Evolutionary conservation across 2,329 filamentous ascomycete species (phyloP).

Genomic region (Pyrenophora tritici-repentis): DNA sequence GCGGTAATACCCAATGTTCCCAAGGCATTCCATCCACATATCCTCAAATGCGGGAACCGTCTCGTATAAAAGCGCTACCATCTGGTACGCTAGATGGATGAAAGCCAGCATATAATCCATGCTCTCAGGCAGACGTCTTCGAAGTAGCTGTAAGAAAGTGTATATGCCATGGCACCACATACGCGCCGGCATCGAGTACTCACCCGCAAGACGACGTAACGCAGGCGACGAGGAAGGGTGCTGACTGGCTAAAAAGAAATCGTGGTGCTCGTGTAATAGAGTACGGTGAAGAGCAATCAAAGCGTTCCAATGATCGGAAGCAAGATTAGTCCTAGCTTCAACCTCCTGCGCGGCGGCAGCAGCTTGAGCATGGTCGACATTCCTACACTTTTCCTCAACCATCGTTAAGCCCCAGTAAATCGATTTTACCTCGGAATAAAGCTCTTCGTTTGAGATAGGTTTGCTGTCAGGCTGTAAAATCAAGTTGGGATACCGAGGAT

Average conservation of each 20-base stretch:
- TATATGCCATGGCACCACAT: constrained; percentile 97
- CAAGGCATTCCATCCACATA: constrained; percentile 92
- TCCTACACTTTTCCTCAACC: constrained; percentile 86
- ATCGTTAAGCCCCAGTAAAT: constrained; percentile 84
- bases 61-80: constrained; percentile 86
- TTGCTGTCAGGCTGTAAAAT: constrained; percentile 66
- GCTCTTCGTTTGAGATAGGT: constrained; percentile 75
- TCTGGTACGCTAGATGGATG: constrained; percentile 85
- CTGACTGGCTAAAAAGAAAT: constrained; percentile 78
- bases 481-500: constrained; percentile 48
- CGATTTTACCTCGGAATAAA: constrained; percentile 79
- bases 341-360: constrained; percentile 55
- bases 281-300: constrained; percentile 82
- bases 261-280: constrained; percentile 70
- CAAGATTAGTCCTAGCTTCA: constrained; percentile 52
- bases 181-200: constrained; percentile 87
- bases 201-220: constrained; percentile 70
- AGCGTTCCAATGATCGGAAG: constrained; percentile 77
- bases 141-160: constrained; percentile 72
- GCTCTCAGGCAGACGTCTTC: constrained; percentile 72
- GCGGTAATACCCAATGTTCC: constrained; percentile 80
- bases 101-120: constrained; percentile 90
- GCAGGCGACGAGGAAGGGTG: constrained; percentile 74
- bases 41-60: constrained; percentile 82
- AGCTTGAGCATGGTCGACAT: constrained; percentile 67